These are phyloP conservation scores for Schoenoplectus triqueter DNA, from an alignment of 202 grass and related monocot species.

Conservation along the genomic window DNA sequence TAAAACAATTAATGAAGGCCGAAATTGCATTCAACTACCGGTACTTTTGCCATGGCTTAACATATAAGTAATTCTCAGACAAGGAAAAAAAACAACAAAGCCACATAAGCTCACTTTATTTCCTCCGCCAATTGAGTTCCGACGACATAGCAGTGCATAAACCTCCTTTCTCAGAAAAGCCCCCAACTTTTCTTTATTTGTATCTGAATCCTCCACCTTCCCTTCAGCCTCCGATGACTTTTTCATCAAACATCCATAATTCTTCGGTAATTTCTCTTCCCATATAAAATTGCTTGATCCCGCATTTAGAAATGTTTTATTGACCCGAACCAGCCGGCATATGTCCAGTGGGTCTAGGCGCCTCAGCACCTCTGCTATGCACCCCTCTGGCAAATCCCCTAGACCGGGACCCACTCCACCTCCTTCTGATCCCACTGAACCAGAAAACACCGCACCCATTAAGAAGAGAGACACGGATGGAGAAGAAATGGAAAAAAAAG, in stretches of 20 bases:
- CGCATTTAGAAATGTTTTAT: slow-evolving; percentile 66
- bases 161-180: slow-evolving; percentile 69
- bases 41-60: background rate
- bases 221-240: slow-evolving; percentile 34
- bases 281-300: slow-evolving; percentile 78
- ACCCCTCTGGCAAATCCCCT: slow-evolving; percentile 77
- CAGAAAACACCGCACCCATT: slow-evolving; percentile 67
- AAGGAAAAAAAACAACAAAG: background rate
- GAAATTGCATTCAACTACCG: background rate
- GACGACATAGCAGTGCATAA: slow-evolving; percentile 68
- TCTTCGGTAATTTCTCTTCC: slow-evolving; percentile 85
- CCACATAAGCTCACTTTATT: slow-evolving; percentile 55
- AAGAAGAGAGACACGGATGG: slow-evolving; percentile 31
- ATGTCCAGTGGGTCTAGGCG: slow-evolving; percentile 79
- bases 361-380: slow-evolving; percentile 88
- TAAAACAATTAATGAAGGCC: background rate
- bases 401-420: slow-evolving; percentile 44
- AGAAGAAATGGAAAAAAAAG: slow-evolving; percentile 27
- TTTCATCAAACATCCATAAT: slow-evolving; percentile 68
- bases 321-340: slow-evolving; percentile 72
- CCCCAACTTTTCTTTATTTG: slow-evolving; percentile 36
- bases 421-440: slow-evolving; percentile 26
- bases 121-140: slow-evolving; percentile 62
- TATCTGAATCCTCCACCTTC: slow-evolving; percentile 15
- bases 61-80: background rate